Conservation (phyloP, 2,329 filamentous ascomycete genomes). For the Alternaria triticimaculans region DNA sequence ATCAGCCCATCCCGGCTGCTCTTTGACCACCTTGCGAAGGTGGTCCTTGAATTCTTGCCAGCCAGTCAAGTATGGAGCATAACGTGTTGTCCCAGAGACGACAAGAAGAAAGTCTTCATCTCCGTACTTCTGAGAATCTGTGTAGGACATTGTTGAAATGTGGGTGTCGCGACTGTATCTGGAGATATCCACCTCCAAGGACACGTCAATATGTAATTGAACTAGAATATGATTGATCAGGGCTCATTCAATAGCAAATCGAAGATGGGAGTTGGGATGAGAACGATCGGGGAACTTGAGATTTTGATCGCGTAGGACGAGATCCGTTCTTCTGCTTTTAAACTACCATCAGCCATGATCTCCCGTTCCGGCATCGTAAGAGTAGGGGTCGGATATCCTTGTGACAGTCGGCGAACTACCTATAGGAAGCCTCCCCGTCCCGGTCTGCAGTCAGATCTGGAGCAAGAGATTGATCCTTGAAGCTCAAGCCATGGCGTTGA, state of each 20-base stretch:
- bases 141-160: conserved; percentile 16
- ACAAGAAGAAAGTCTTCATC: conserved; percentile 41
- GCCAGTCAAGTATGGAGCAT: conserved; percentile 36
- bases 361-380: not conserved
- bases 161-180: not conserved
- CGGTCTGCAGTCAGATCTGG: not conserved
- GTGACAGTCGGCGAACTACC: not conserved
- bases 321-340: conserved; percentile 6
- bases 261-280: not conserved
- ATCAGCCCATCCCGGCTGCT: conserved; percentile 49
- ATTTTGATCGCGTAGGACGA: conserved; percentile 2
- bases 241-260: not conserved
- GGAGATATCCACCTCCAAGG: not conserved
- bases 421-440: conserved; percentile 4
- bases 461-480: not conserved
- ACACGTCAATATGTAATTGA: not conserved
- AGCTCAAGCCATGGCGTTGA: not conserved
- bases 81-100: conserved; percentile 31
- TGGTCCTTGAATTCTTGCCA: conserved; percentile 51
- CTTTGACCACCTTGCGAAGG: conserved; percentile 40
- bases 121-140: conserved; percentile 20
- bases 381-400: not conserved
- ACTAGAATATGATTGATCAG: not conserved
- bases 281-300: not conserved
- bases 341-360: not conserved